phyloP scores from a whole-genome alignment of 129 eudicot species.

The Cynara cardunculus region DNA sequence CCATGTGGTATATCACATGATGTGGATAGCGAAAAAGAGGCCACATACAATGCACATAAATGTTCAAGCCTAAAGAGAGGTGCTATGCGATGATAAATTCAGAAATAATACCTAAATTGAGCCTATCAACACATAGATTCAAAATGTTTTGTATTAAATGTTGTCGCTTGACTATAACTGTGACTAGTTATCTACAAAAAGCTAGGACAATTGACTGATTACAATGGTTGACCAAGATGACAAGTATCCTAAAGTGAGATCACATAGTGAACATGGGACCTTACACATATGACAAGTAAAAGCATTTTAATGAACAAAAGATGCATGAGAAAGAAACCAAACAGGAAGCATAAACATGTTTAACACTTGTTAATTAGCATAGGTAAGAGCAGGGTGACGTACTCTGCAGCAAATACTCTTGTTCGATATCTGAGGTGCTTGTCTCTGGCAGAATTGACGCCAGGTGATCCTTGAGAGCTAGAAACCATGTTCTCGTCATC shows the following conservation, averaged over 20 bases:
- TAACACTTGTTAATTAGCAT: background rate
- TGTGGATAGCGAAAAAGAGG: background rate
- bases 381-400: slow-evolving; percentile 30
- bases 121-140: background rate
- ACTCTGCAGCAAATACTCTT: slow-evolving; percentile 98
- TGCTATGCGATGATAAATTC: background rate
- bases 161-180: background rate
- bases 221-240: background rate
- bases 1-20: background rate
- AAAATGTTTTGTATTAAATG: background rate
- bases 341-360: background rate
- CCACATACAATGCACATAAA: no score
- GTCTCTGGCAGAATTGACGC: slow-evolving; percentile 41
- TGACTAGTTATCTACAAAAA: background rate
- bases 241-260: background rate
- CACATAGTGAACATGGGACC: background rate
- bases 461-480: slow-evolving; percentile 37
- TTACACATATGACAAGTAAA: background rate
- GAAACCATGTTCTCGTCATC: slow-evolving; percentile 98
- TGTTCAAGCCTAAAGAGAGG: background rate
- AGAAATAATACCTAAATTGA: background rate
- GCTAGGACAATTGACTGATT: background rate
- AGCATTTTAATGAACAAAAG: background rate
- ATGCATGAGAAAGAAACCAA: slow-evolving; percentile 12
- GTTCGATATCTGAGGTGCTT: slow-evolving; percentile 94